phyloP scores from a whole-genome alignment of 257 asterid genomes.

The Apocynum venetum region DNA sequence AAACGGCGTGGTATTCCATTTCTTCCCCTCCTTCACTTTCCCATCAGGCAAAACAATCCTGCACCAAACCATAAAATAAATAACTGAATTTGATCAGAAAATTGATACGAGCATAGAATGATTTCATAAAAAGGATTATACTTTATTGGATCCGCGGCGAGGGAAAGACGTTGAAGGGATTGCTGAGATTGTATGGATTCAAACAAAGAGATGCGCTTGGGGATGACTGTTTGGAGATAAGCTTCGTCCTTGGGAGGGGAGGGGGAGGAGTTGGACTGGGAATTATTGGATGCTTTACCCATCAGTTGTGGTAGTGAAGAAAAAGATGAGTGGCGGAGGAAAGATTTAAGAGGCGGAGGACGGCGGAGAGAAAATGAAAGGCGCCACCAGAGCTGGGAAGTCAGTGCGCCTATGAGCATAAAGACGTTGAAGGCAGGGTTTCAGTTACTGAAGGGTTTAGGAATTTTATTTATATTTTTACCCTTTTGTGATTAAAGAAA shows the following conservation, averaged over 20 bases:
- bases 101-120: not conserved
- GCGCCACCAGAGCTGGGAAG: conserved; percentile 25
- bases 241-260: conserved; percentile 47
- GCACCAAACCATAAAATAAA: not conserved
- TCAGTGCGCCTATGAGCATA: conserved; percentile 12
- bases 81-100: not conserved
- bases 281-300: conserved; percentile 45
- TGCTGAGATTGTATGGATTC: conserved; percentile 48
- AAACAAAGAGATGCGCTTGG: conserved; percentile 62
- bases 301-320: conserved; percentile 23
- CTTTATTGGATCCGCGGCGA: conserved; percentile 60
- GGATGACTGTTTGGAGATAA: conserved; percentile 55
- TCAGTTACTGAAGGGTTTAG: conserved; percentile 13
- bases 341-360: conserved; percentile 12
- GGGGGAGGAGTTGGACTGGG: conserved; percentile 32
- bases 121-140: conserved; percentile 9
- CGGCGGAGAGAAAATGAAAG: conserved; percentile 31
- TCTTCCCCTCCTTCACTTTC: conserved; percentile 78
- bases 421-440: conserved; percentile 11
- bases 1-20: conserved; percentile 77
- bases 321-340: conserved; percentile 16
- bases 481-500: not conserved
- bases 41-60: conserved; percentile 77
- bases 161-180: conserved; percentile 49
- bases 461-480: not conserved